Conservation (phyloP, 345 rosid genomes). For the Aquilaria malaccensis region DNA sequence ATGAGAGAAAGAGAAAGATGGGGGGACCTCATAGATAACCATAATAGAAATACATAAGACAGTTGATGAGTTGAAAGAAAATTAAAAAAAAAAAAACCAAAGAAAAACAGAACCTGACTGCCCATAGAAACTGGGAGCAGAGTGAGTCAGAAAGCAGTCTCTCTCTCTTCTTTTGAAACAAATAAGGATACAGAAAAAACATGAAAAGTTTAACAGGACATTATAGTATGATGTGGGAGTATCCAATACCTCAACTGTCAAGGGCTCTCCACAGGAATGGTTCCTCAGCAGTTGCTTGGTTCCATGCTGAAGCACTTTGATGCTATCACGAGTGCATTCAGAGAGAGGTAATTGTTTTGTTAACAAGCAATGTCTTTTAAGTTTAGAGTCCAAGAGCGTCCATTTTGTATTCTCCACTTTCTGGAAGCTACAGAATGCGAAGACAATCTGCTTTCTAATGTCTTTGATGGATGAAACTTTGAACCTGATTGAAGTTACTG, state of each 20-base stretch:
- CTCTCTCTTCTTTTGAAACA: background rate
- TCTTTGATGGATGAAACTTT: conserved; percentile 45
- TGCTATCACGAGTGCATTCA: conserved; percentile 47
- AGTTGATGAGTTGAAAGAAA: no score
- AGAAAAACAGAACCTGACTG: no score
- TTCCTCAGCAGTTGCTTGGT: conserved; percentile 12
- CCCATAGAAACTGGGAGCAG: background rate
- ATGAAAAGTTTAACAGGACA: background rate
- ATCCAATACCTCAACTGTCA: conserved; percentile 24
- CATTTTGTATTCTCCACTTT: conserved; percentile 47
- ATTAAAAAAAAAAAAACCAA: no score
- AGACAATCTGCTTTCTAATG: conserved; percentile 47
- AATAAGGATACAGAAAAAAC: background rate
- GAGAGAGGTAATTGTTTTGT: conserved; percentile 43
- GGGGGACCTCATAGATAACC: no score
- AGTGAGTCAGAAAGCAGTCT: no score
- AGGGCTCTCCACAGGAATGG: conserved; percentile 16
- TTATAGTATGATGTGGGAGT: background rate
- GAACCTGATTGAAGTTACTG: conserved; percentile 59
- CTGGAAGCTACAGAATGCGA: conserved; percentile 44
- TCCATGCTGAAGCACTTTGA: conserved; percentile 48
- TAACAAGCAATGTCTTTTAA: conserved; percentile 42
- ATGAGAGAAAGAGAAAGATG: background rate
- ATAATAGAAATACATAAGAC: no score
- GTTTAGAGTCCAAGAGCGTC: conserved; percentile 38